phyloP scores from a whole-genome alignment of 805 yeast genomes.

The Suhomyces xylopsoci region DNA sequence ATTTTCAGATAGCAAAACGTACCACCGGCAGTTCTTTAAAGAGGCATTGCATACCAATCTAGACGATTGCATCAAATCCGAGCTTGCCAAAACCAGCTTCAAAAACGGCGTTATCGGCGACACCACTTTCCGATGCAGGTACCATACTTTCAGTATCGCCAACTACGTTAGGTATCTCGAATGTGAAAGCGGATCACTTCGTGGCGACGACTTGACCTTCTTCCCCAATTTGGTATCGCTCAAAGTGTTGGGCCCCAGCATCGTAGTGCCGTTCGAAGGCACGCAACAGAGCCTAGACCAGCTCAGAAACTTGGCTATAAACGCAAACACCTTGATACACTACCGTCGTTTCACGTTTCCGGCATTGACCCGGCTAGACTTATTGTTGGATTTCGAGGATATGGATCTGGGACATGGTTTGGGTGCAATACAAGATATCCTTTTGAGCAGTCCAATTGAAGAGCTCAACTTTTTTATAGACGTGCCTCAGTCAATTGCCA shows the following conservation, averaged over 20 bases:
- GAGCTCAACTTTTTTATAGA: slow-evolving; percentile 16
- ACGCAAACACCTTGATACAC: slow-evolving; percentile 13
- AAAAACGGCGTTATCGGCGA: slow-evolving; percentile 12
- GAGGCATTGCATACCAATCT: slow-evolving; percentile 16
- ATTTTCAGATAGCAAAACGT: slow-evolving; percentile 15
- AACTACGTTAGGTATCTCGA: slow-evolving; percentile 22
- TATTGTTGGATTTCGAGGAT: slow-evolving; percentile 19
- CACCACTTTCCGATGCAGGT: slow-evolving; percentile 12
- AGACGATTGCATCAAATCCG: slow-evolving; percentile 15
- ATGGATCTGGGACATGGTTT: slow-evolving; percentile 8
- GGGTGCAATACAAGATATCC: slow-evolving; percentile 1
- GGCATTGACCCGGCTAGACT: slow-evolving; percentile 15
- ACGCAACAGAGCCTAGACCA: neutral
- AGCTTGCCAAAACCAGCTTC: slow-evolving; percentile 18
- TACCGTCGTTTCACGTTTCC: slow-evolving; percentile 3
- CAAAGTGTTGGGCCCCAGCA: slow-evolving; percentile 17
- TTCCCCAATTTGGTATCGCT: slow-evolving; percentile 20
- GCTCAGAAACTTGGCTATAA: slow-evolving; percentile 15
- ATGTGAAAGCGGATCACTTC: slow-evolving; percentile 18
- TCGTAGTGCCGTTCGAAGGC: neutral
- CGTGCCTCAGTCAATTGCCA: slow-evolving; percentile 11
- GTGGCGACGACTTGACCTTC: slow-evolving; percentile 10
- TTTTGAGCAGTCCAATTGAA: neutral
- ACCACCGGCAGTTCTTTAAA: slow-evolving; percentile 16
- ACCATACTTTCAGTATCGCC: slow-evolving; percentile 15